phyloP scores from a whole-genome alignment of 106 monocot genomes.

The Dendrobium nobile region DNA sequence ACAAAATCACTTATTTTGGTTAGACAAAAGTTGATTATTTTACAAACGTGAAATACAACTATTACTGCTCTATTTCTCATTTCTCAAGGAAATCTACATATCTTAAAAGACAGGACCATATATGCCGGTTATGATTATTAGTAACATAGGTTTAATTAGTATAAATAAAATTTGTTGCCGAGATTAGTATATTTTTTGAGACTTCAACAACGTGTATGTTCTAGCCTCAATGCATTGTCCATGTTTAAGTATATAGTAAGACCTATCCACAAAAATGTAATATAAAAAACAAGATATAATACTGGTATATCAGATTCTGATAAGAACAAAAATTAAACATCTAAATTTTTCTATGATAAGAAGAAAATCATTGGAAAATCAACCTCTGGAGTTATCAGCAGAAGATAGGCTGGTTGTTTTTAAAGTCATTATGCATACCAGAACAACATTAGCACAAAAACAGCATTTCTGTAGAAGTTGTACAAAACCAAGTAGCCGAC shows the following conservation, averaged over 20 bases:
- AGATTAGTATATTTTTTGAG: background rate
- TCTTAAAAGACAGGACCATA: background rate
- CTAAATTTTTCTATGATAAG: background rate
- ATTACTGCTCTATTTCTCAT: background rate
- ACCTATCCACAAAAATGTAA: background rate
- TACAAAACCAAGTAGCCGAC: conserved; percentile 89
- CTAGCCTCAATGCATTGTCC: background rate
- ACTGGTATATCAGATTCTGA: background rate
- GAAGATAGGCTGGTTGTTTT: background rate
- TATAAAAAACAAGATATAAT: background rate
- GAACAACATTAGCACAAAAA: conserved; percentile 92
- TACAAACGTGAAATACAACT: background rate
- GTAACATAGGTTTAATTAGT: background rate
- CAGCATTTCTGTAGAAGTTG: conserved; percentile 97
- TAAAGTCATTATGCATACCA: conserved; percentile 45
- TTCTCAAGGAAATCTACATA: background rate
- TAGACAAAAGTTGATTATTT: background rate
- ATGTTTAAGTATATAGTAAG: background rate
- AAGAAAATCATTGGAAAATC: background rate
- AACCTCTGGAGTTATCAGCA: background rate
- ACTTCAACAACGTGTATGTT: background rate
- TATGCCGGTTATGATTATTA: background rate
- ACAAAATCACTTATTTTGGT: background rate
- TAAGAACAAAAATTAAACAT: background rate
- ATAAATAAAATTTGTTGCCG: background rate